Base-by-base conservation (phyloP, 805 yeast species). In the Yamadazyma ubonensis region DNA sequence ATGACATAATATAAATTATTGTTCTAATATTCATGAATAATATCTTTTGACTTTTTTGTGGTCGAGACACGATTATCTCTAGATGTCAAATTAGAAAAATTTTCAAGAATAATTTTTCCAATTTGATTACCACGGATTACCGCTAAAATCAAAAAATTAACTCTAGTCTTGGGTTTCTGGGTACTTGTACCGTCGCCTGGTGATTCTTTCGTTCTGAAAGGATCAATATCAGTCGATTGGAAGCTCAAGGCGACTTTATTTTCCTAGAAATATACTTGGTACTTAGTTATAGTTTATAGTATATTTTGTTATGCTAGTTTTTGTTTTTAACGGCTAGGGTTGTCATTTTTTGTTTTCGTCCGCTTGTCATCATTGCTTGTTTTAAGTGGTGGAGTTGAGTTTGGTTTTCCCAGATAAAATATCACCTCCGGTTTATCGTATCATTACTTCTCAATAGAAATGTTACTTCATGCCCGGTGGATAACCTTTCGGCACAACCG, bases 381-480 rank as follows among this genome's bases (percentile, higher is more conserved):
- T 39, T 33, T 39, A 39, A 38, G 52, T 40, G 28, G 33, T 28
- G 33, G 28, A 11, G 14, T 32, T 27, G 31, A 39, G 34, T 31
- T 38, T 38, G 36, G 31, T 30, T 22, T 54, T 62, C 71, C 75
- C 60, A 68, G 57, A 69, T n/a, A 43, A 43, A 58, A 64, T 30
- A 38, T 36, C 39, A 36, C 30, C 51, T 69, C 73, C 70, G 75
- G 70, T 63, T 68, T 67, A 55, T 69, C 75, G 75, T 68, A 67
- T 63, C 50, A 51, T 59, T 50, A 63, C 67, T 45, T 32, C 39
- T 52, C 63, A 49, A 59, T 68, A 66, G 70, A 52, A 53, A 57
- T 51, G 51, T 61, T 64, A 66, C 75, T 69, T 69, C 75, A 69
- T 69, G 75, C 75, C 73, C 75, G 73, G 75, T 65, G 56, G 43